Percentiles rank a stretch among this genome's conserved stretches.
Evolutionary conservation across 1,139 yeast species (phyloP).

Genomic region (Geotrichum klebahnii): DNA sequence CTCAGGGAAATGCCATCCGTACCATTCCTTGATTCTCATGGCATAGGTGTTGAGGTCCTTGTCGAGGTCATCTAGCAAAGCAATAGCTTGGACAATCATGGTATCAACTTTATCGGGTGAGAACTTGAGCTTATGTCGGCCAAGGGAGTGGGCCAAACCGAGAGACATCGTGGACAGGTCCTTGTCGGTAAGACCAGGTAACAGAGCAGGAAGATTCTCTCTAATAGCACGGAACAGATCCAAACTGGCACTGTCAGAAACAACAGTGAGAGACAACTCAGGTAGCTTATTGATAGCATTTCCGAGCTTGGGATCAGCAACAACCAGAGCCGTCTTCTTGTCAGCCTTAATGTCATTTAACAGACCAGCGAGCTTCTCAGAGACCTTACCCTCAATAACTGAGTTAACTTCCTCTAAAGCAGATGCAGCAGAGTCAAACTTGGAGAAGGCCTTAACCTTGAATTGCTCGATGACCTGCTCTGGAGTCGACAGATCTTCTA

Average conservation of each 20-base stretch:
- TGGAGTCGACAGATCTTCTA: conserved; percentile 75
- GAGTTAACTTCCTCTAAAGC: conserved; percentile 95
- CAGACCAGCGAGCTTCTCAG: conserved; percentile 71
- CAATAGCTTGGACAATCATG: conserved; percentile 98
- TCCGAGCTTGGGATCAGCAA: conserved; percentile 92
- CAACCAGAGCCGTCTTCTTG: conserved; percentile 85
- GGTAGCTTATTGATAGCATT: conserved; percentile 88
- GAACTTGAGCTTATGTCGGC: conserved; percentile 95
- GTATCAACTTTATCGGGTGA: conserved; percentile 97
- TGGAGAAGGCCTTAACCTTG: conserved; percentile 91
- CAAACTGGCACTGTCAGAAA: conserved; percentile 89
- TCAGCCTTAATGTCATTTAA: conserved; percentile 79
- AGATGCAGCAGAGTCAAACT: conserved; percentile 88
- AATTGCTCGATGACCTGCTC: conserved; percentile 75
- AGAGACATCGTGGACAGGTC: conserved; percentile 91
- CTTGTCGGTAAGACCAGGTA: conserved; percentile 86
- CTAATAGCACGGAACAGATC: conserved; percentile 94
- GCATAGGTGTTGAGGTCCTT: conserved; percentile 96
- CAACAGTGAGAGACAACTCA: conserved; percentile 80
- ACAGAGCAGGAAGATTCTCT: conserved; percentile 85
- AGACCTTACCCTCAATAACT: conserved; percentile 87
- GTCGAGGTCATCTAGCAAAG: conserved; percentile 91
- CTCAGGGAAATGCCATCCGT: conserved; percentile 99
- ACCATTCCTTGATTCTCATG: conserved; percentile 99
- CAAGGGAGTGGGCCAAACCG: conserved; percentile 89